Base-by-base conservation (phyloP, 2,329 filamentous ascomycete species). In the Arthrobotrys megalospora region DNA sequence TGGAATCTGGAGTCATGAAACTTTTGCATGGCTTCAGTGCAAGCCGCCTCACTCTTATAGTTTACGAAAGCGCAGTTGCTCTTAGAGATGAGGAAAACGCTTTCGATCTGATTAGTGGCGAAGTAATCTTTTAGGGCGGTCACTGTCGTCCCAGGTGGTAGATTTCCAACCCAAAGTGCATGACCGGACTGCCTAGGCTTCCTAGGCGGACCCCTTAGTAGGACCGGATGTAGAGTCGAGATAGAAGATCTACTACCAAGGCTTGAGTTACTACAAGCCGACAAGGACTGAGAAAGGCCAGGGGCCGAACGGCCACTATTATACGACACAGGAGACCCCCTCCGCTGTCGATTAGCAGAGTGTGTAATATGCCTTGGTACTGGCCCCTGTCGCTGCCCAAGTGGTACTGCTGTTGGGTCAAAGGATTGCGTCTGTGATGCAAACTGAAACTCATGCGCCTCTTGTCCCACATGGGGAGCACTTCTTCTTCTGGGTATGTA, bases 11-110 rank as follows among this genome's bases (percentile, higher is more conserved):
- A 97, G 82, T 98, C 94, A 83, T 98, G 93, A 52, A 98, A 91
- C 80, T 93, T 90, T 53, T 90, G 88, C 86, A 97, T 93, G 0
- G 95, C 95, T 7, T 89, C 87, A 6, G 89, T 85, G 83, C 94
- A 97, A 4, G 90, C 90, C 2, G 87, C 85, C 82, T 97, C 94
- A 63, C 93, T 92, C 80, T 91, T 92, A 84, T 96, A 98, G 83
- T 98, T 98, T 80, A 97, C 93, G 85, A 98, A 98, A 0, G 94
- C 95, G 82, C 95, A 98, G 83, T 97, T 97, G 83, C 94, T 97
- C 84, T 97, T 97, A 0, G 94, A 95, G 47, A 98, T 98, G 41
- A 98, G 86, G 81, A 98, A 97, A 0, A 98, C 86, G 55, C 94
- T 97, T 83, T 97, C 92, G 21, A 98, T 89, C 0, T 94, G 89